Percentiles rank a stretch among this genome's conserved stretches.
These are phyloP conservation scores for Aspergillus thermomutatus DNA, from an alignment of 2,329 filamentous ascomycete genomes.

Conservation along the genomic window DNA sequence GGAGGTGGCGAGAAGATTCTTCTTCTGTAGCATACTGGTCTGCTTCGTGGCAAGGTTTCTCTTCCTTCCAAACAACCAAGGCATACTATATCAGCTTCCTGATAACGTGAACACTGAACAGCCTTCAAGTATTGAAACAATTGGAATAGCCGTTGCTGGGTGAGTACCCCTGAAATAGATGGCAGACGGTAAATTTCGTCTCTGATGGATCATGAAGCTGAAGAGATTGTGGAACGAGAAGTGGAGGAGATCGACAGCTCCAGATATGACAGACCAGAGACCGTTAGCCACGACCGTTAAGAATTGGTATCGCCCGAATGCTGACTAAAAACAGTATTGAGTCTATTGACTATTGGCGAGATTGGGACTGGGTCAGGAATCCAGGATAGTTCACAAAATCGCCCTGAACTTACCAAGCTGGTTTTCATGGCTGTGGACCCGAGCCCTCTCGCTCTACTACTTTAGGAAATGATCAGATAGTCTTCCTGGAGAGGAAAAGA, in stretches of 20 bases:
- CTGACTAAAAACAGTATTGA: conserved; percentile 1
- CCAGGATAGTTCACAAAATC: background rate
- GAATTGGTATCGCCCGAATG: conserved; percentile 2
- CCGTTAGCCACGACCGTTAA: conserved; percentile 15
- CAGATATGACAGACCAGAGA: conserved; percentile 9
- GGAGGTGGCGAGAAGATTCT: too few relatives aligned
- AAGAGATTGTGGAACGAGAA: conserved; percentile 6
- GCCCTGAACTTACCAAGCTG: background rate
- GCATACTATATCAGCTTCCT: background rate
- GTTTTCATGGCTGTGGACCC: conserved; percentile 8
- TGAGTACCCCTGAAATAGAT: conserved; percentile 2
- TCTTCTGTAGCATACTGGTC: background rate
- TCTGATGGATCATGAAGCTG: conserved; percentile 10
- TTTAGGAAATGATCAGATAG: conserved; percentile 23
- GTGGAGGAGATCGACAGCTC: conserved; percentile 15
- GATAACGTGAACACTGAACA: background rate
- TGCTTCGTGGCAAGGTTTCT: background rate
- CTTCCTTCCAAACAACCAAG: background rate
- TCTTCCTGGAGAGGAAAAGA: conserved; percentile 20
- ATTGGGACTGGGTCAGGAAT: background rate
- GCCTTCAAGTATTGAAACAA: background rate
- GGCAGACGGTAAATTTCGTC: background rate
- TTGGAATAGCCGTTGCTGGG: background rate
- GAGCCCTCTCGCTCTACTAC: conserved; percentile 21
- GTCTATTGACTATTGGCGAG: background rate